Evolutionary conservation across 305 asterid species (phyloP), one percentile per base, ranked within the genome.

Genomic region (Fraxinus platypoda): DNA sequence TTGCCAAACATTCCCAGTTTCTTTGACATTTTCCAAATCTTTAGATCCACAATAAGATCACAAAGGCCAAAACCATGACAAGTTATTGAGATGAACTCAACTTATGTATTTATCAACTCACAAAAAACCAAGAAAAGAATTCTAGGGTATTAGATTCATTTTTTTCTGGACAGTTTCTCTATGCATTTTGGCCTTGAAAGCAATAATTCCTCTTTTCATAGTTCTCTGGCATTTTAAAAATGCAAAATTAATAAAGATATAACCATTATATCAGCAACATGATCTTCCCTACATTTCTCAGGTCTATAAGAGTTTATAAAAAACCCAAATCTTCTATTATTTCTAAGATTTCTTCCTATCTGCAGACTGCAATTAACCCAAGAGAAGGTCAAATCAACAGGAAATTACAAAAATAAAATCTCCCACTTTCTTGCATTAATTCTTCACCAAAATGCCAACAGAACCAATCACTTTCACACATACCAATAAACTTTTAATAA

Each of bases 331-430:
- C 3, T 21, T 59, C 23, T 59, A 59, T 68, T 68, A 68, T 26
- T 5, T 68, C 19, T 25, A 25, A 68, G 17, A 28, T 11, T 66
- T 66, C 35, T 66, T 66, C 74, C 15, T 43, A 28, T 41, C 54
- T 52, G 77, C 31, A 62, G 23, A n/a, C 38, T 74, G 77, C 31
- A 72, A 41, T 80, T 30, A 66, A 66, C 38, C 26, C 80, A 74
- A 17, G 46, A 75, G 25, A 75, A 46, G 70, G 70, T 1, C 54
- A 13, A 80, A 3, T 33, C 80, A 73, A 76, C 66, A 70, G 34
- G 49, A 33, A 31, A 43, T 23, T 43, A 74, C 41, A 46, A 76
- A 72, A 23, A 49, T 21, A 21, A 76, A 78, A 35, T 12, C 12
- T 49, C 78, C 72, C 6, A 3, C 59, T 77, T 77, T 81, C 75